Conservation (phyloP, 495 filamentous ascomycete species). For the Aspergillus steynii region DNA sequence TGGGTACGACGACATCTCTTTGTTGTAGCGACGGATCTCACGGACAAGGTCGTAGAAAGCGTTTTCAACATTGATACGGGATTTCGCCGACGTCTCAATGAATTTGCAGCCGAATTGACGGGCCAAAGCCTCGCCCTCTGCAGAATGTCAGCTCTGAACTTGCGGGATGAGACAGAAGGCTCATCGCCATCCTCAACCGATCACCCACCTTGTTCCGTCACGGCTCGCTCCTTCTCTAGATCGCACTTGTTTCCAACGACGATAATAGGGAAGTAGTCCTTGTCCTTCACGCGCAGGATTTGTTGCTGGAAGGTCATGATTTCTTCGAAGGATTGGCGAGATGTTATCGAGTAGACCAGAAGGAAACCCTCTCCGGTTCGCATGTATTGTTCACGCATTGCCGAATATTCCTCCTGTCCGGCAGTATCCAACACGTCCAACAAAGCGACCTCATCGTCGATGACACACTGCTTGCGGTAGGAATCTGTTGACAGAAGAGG, state of each 20-base stretch:
- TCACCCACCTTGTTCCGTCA: constrained; percentile 83
- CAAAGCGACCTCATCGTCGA: constrained; percentile 95
- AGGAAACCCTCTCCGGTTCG: constrained; percentile 97
- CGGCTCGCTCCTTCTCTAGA: constrained; percentile 86
- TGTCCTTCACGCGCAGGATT: constrained; percentile 97
- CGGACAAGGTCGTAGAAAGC: constrained; percentile 98
- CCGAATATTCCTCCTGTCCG: constrained; percentile 98
- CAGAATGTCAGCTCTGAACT: constrained; percentile 23
- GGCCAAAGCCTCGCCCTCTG: constrained; percentile 89
- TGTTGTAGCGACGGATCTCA: constrained; percentile 96
- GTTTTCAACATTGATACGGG: constrained; percentile 95
- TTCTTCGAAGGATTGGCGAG: constrained; percentile 95
- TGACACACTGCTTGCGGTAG: constrained; percentile 98
- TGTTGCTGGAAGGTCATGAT: constrained; percentile 98
- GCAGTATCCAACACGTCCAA: constrained; percentile 98
- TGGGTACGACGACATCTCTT: constrained; percentile 86
- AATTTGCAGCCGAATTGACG: constrained; percentile 91
- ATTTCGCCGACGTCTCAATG: constrained; percentile 98
- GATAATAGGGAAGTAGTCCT: constrained; percentile 98
- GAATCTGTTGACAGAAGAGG: constrained; percentile 64
- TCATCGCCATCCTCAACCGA: neutral
- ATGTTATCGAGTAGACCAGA: constrained; percentile 97
- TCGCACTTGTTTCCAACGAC: constrained; percentile 99
- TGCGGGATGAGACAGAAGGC: neutral
- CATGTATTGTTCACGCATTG: constrained; percentile 99